Evolutionary conservation across 495 filamentous ascomycete genomes (phyloP).

Genomic region (Barbatosphaeria neglecta): DNA sequence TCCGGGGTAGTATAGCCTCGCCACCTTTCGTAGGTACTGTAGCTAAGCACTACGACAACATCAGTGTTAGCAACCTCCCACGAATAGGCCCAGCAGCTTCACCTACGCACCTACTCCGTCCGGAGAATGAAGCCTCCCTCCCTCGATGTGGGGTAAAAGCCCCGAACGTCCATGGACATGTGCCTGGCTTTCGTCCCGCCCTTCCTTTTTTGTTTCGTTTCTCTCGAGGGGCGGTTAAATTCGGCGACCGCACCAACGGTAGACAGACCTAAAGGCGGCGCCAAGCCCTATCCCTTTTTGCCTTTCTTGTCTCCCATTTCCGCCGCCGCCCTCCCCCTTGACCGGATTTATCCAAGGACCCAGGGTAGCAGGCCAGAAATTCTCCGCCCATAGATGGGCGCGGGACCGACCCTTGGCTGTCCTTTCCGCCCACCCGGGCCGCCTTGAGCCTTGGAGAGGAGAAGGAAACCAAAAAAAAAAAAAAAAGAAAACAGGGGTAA

Average conservation of each 20-base stretch:
- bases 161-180: too few species aligned
- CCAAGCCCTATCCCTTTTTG: not conserved
- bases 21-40: too few species aligned
- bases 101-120: too few species aligned
- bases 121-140: too few species aligned
- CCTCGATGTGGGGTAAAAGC: too few species aligned
- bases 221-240: constrained; percentile 3
- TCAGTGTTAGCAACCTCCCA: too few species aligned
- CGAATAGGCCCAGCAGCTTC: too few species aligned
- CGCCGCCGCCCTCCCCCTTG: not conserved
- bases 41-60: too few species aligned
- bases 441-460: not conserved
- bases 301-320: not conserved
- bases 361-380: not conserved
- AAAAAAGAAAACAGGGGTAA: not conserved
- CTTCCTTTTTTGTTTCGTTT: not conserved
- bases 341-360: not conserved
- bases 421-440: too few species aligned
- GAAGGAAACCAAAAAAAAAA: not conserved
- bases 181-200: not conserved
- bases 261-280: not conserved
- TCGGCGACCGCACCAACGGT: not conserved
- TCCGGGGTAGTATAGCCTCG: too few species aligned
- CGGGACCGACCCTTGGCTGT: too few species aligned
- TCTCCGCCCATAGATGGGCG: too few species aligned